Conservation (phyloP, 768 basidiomycete genomes). For the Psilocybe tampanensis region DNA sequence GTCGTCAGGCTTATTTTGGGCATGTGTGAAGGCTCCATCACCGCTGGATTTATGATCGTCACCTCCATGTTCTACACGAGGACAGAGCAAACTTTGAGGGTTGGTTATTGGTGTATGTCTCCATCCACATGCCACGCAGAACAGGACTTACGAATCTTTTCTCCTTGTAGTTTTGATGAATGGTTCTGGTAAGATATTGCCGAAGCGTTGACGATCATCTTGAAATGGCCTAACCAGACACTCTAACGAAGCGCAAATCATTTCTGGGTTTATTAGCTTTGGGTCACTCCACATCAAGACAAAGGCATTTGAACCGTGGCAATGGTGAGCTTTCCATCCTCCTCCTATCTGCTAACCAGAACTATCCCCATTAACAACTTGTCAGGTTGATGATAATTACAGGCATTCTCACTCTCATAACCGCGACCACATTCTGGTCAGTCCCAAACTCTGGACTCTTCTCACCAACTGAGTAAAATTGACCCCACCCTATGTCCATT, state of each 20-base stretch:
- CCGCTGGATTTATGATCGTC: slow-evolving; percentile 78
- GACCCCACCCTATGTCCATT: background rate
- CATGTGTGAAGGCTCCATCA: slow-evolving; percentile 72
- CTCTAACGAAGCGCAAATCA: slow-evolving; percentile 60
- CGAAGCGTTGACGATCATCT: background rate
- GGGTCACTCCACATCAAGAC: slow-evolving; percentile 66
- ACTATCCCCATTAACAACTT: background rate
- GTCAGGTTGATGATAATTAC: slow-evolving; percentile 72
- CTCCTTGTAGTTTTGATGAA: slow-evolving; percentile 70
- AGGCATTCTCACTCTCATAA: slow-evolving; percentile 56
- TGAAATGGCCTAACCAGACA: background rate
- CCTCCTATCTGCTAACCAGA: background rate
- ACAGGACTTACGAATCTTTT: background rate
- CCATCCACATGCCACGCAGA: background rate
- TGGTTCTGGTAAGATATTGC: slow-evolving; percentile 52
- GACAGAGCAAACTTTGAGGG: slow-evolving; percentile 65
- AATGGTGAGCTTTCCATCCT: slow-evolving; percentile 50
- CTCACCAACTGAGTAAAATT: background rate
- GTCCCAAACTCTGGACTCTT: slow-evolving; percentile 9
- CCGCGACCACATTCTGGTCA: slow-evolving; percentile 58
- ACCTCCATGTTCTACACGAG: slow-evolving; percentile 80
- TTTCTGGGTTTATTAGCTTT: slow-evolving; percentile 69
- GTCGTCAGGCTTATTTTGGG: slow-evolving; percentile 67
- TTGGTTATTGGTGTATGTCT: slow-evolving; percentile 77
- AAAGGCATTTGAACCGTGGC: slow-evolving; percentile 64